A percentile compares a stretch with the other conserved stretches of the same genome.
Conservation (phyloP, 1,284 basidiomycete genomes). For the Cystobasidium pallidum region DNA sequence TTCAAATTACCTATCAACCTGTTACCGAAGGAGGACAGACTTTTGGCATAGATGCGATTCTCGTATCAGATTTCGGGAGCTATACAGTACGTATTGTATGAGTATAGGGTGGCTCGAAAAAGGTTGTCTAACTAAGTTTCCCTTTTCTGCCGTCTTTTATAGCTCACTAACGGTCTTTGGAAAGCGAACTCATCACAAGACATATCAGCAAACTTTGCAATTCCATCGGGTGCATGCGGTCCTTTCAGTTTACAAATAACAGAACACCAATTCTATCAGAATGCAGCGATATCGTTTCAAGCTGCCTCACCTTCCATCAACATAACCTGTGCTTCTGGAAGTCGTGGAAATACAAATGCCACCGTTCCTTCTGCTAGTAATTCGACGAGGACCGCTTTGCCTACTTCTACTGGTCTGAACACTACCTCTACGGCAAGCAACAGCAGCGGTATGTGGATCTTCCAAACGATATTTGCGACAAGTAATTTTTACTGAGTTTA, state of each 20-base stretch:
- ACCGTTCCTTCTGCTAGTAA: conserved; percentile 9
- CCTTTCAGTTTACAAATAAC: conserved; percentile 25
- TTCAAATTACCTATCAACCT: conserved; percentile 28
- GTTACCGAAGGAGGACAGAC: conserved; percentile 41
- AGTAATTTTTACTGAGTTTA: no score
- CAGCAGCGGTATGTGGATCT: conserved; percentile 8
- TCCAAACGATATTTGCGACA: neutral
- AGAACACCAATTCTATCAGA: conserved; percentile 40
- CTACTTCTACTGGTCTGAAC: conserved; percentile 23
- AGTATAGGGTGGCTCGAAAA: no score
- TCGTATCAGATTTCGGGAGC: conserved; percentile 19
- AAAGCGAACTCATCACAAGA: conserved; percentile 25
- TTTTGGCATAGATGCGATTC: conserved; percentile 32
- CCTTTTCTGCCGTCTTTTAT: neutral
- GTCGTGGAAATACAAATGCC: conserved; percentile 16
- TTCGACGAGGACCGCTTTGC: conserved; percentile 14
- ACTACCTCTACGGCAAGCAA: conserved; percentile 25
- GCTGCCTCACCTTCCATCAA: conserved; percentile 34
- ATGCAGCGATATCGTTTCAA: conserved; percentile 34
- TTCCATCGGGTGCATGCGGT: conserved; percentile 37
- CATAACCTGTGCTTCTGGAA: conserved; percentile 17
- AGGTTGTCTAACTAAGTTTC: no score
- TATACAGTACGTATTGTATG: conserved; percentile 38
- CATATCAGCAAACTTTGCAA: conserved; percentile 28
- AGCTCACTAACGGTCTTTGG: conserved; percentile 39